Percentiles rank a stretch among this genome's conserved stretches.
phyloP scores from a whole-genome alignment of 179 eudicot species.

The Beta macrorhiza region DNA sequence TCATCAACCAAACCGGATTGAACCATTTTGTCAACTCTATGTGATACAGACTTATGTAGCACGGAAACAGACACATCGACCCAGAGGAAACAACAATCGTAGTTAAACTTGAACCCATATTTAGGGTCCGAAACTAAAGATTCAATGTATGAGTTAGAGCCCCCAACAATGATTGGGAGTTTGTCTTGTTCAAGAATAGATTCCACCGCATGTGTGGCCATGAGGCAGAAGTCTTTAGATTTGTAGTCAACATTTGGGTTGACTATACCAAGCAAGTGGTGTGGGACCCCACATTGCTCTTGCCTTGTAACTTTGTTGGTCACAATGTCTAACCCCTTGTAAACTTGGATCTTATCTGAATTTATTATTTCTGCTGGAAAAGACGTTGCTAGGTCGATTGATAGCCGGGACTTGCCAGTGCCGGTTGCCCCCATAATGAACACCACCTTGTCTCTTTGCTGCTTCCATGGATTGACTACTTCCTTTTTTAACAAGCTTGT shows the following conservation, averaged over 20 bases:
- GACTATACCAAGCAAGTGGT: slow-evolving; percentile 55
- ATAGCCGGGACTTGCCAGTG: slow-evolving; percentile 72
- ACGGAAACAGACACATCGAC: slow-evolving; percentile 56
- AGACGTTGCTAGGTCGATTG: slow-evolving; percentile 59
- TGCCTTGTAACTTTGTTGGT: slow-evolving; percentile 66
- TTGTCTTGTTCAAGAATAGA: slow-evolving; percentile 42
- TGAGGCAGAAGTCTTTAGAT: slow-evolving; percentile 40
- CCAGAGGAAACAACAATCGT: slow-evolving; percentile 71
- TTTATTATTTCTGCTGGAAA: slow-evolving; percentile 63
- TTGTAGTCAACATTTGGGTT: slow-evolving; percentile 51
- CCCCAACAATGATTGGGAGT: slow-evolving; percentile 77
- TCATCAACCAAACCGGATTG: slow-evolving; percentile 60
- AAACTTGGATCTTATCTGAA: slow-evolving; percentile 71
- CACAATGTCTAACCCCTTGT: slow-evolving; percentile 55
- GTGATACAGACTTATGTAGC: slow-evolving; percentile 40
- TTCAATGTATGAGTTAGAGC: slow-evolving; percentile 70
- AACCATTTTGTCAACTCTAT: slow-evolving; percentile 64
- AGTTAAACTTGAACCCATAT: slow-evolving; percentile 42
- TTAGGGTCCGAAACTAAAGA: slow-evolving; percentile 41
- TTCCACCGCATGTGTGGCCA: slow-evolving; percentile 46
- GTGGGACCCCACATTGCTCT: slow-evolving; percentile 59
- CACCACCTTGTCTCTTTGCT: slow-evolving; percentile 57
- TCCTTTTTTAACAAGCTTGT: slow-evolving; percentile 36
- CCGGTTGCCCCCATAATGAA: slow-evolving; percentile 84
- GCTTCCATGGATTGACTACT: slow-evolving; percentile 31